Conservation (phyloP, 2,329 filamentous ascomycete genomes). For the Cladosporium sp. region DNA sequence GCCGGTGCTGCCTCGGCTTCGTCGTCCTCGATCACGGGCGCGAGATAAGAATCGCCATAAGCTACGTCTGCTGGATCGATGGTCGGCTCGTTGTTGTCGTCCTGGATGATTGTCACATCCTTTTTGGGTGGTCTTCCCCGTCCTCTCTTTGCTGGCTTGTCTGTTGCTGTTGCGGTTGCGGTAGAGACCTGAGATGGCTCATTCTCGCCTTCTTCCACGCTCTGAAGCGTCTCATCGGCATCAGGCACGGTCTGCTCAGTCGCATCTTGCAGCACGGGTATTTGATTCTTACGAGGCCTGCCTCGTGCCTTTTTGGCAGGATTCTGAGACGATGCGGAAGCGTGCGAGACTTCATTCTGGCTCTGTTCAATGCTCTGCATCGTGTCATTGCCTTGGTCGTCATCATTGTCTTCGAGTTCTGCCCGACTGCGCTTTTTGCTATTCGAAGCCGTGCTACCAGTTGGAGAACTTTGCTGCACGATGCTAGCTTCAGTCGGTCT, state of each 20-base stretch:
- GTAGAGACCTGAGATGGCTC: conserved; percentile 15
- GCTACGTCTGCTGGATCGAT: conserved; percentile 27
- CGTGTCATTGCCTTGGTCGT: conserved; percentile 15
- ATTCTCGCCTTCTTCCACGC: conserved; percentile 13
- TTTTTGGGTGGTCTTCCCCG: conserved; percentile 17
- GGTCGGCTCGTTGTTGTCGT: conserved; percentile 18
- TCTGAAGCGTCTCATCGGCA: conserved; percentile 1
- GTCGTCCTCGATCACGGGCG: conserved; percentile 9
- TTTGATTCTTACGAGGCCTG: not conserved
- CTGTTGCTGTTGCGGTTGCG: not conserved
- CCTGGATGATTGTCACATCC: conserved; percentile 23
- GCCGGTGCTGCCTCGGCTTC: conserved; percentile 10
- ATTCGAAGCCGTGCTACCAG: not conserved
- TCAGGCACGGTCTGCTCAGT: conserved; percentile 15
- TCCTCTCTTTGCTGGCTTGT: conserved; percentile 1
- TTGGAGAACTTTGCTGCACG: not conserved
- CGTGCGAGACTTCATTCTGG: conserved; percentile 9
- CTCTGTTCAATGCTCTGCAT: conserved; percentile 19
- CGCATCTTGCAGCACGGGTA: conserved; percentile 23
- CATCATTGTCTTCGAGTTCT: not conserved
- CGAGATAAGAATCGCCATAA: conserved; percentile 23
- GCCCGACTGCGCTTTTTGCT: conserved; percentile 16
- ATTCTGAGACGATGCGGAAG: not conserved
- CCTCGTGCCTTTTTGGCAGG: conserved; percentile 7
- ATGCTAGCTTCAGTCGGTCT: not conserved